Base-by-base conservation (phyloP, 139 green algal species). In the Micromonas pusilla region DNA sequence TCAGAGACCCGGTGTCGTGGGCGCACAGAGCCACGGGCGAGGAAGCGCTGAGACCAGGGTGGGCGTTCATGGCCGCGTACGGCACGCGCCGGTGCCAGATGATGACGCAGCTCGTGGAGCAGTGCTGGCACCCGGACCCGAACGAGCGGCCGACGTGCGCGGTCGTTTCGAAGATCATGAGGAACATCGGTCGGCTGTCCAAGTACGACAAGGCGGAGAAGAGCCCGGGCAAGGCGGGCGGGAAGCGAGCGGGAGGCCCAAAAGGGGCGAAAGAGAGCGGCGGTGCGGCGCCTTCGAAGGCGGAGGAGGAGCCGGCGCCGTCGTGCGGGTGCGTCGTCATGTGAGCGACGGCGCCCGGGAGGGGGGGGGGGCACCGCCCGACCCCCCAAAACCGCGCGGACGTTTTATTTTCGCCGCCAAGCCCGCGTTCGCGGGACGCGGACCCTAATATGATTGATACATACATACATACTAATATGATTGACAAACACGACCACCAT, bases 41-140 rank as follows among this genome's bases (percentile, higher is more conserved):
- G 13, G 60, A 68, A 16, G 6, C 19, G n/a, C 13, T 5, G 60
- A 36, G 25, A 68, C 26, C 60, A 19, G n/a, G 25, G 25, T 68
- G n/a, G n/a, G 25, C 9, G 5, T 68, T 32, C 25, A 68, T 68
- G n/a, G 60, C 60, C 19, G n/a, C 60, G 60, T 36, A 68, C 60
- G 25, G 23, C 5, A 36, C 19, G 5, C 19, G 25, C 6, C 60
- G 60, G 60, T 68, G 60, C 60, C 19, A 36, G 60, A 5, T 19
- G 25, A 30, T 68, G 60, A 16, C 13, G 13, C 19, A 30, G 25
- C 25, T 68, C 19, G n/a, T 68, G 25, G n/a, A 30, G 25, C 25
- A 68, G 60, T 68, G 60, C 60, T 68, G 60, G 60, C 25, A 30
- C 25, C 23, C 60, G n/a, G 60, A 68, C 60, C 60, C 60, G n/a